Evolutionary conservation across 164 flowering plant genomes (phyloP).

Genomic region (Macadamia tetraphylla): DNA sequence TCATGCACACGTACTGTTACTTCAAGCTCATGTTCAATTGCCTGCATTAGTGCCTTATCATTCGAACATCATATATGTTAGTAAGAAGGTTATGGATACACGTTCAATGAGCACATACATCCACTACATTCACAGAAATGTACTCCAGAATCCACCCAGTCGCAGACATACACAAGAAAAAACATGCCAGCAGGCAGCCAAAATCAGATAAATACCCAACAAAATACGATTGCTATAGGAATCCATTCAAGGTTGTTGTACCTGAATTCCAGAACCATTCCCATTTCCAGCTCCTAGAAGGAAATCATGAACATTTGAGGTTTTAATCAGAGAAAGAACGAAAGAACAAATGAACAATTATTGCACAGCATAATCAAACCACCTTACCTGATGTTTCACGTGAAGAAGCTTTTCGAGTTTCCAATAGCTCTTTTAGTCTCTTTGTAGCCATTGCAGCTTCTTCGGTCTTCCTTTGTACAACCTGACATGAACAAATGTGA

Average conservation of each 20-base stretch:
- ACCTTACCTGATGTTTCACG: conserved; percentile 53
- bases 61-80: conserved; percentile 7
- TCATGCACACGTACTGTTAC: conserved; percentile 84
- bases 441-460: conserved; percentile 95
- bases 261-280: conserved; percentile 75
- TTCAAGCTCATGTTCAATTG: conserved; percentile 95
- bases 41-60: conserved; percentile 70
- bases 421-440: conserved; percentile 84
- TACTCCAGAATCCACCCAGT: too few relatives aligned
- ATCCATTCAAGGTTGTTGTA: conserved; percentile 14
- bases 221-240: too few relatives aligned
- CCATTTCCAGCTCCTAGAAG: conserved; percentile 52
- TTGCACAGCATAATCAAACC: not conserved
- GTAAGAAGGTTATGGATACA: not conserved
- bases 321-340: conserved; percentile 1
- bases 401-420: conserved; percentile 73
- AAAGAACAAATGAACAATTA: not conserved
- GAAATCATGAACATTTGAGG: not conserved
- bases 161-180: not conserved
- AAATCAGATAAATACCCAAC: not conserved
- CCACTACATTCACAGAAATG: too few relatives aligned
- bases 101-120: not conserved
- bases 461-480: conserved; percentile 93
- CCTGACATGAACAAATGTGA: conserved; percentile 36
- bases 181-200: too few relatives aligned